Percentiles rank a stretch among this genome's conserved stretches.
phyloP scores from a whole-genome alignment of 164 flowering plant genomes.

The Nymphaea colorata region DNA sequence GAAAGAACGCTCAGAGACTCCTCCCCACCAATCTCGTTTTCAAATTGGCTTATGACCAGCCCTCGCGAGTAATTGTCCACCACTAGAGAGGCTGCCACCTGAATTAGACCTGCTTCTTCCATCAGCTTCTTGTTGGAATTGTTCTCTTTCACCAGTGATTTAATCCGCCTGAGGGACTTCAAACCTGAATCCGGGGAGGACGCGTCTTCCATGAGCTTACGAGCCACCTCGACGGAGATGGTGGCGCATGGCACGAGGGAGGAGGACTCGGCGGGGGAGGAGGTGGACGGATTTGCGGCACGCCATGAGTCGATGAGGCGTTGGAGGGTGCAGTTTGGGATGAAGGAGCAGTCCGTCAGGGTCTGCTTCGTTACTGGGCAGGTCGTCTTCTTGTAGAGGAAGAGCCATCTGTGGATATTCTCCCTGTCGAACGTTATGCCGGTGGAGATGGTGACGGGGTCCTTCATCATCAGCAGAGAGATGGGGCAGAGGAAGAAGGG shows the following conservation, averaged over 20 bases:
- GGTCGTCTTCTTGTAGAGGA: slow-evolving; percentile 24
- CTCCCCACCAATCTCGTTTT: slow-evolving; percentile 1
- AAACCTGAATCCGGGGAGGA: slow-evolving; percentile 14
- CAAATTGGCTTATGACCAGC: neutral
- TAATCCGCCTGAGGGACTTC: slow-evolving; percentile 29
- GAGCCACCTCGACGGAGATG: slow-evolving; percentile 2
- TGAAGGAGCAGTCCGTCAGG: slow-evolving; percentile 22
- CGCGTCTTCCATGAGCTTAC: slow-evolving; percentile 31
- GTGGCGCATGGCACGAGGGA: slow-evolving; percentile 31
- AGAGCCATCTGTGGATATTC: slow-evolving; percentile 60
- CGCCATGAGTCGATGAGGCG: slow-evolving; percentile 65
- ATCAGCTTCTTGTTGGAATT: slow-evolving; percentile 27
- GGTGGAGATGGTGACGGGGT: slow-evolving; percentile 53
- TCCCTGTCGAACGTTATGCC: slow-evolving; percentile 67
- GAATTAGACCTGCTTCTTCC: slow-evolving; percentile 34
- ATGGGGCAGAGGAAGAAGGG: slow-evolving; percentile 59
- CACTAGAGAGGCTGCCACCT: slow-evolving; percentile 34
- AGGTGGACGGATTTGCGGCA: slow-evolving; percentile 12
- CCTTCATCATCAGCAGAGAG: slow-evolving; percentile 60
- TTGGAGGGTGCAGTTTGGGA: slow-evolving; percentile 64
- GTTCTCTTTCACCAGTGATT: slow-evolving; percentile 29
- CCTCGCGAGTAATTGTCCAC: slow-evolving; percentile 1
- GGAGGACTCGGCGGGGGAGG: slow-evolving; percentile 11
- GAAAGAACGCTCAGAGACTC: slow-evolving; percentile 11
- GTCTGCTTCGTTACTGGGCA: slow-evolving; percentile 50